Conservation (phyloP, 2,329 filamentous ascomycete species). For the Coniochaeta ligniaria region DNA sequence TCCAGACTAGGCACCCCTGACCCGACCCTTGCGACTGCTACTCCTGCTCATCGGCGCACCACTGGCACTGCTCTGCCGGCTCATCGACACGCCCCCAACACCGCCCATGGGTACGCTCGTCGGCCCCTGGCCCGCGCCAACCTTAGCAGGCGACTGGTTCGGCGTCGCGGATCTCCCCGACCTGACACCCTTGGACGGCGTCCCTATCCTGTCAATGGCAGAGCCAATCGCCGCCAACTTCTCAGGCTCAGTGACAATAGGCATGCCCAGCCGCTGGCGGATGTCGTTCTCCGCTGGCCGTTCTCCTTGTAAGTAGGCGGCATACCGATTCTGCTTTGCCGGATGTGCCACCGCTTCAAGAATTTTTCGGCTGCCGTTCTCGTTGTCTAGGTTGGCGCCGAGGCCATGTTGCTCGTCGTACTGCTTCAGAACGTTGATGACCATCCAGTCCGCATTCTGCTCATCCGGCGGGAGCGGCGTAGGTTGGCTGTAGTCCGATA, state of each 20-base stretch:
- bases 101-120: conserved; percentile 47
- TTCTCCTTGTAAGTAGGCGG: conserved; percentile 38
- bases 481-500: conserved; percentile 49
- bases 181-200: conserved; percentile 14
- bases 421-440: conserved; percentile 51
- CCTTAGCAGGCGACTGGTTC: conserved; percentile 25
- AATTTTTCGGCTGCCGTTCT: conserved; percentile 45
- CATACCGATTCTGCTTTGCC: conserved; percentile 38
- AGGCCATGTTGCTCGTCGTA: conserved; percentile 46
- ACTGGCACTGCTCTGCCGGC: conserved; percentile 39
- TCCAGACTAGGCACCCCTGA: conserved; percentile 9
- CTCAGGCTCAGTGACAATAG: conserved; percentile 32
- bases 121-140: conserved; percentile 28
- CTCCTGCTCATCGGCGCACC: conserved; percentile 25
- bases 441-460: conserved; percentile 45
- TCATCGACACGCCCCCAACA: conserved; percentile 49
- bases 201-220: conserved; percentile 8
- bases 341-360: conserved; percentile 47
- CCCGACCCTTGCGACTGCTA: conserved; percentile 40
- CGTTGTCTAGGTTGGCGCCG: conserved; percentile 48
- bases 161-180: conserved; percentile 14
- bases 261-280: conserved; percentile 41
- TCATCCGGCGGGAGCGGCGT: conserved; percentile 43
- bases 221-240: conserved; percentile 3
- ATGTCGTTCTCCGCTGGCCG: conserved; percentile 41